These are phyloP conservation scores for Vicia villosa DNA, from an alignment of 306 rosid genomes.

Conservation along the genomic window DNA sequence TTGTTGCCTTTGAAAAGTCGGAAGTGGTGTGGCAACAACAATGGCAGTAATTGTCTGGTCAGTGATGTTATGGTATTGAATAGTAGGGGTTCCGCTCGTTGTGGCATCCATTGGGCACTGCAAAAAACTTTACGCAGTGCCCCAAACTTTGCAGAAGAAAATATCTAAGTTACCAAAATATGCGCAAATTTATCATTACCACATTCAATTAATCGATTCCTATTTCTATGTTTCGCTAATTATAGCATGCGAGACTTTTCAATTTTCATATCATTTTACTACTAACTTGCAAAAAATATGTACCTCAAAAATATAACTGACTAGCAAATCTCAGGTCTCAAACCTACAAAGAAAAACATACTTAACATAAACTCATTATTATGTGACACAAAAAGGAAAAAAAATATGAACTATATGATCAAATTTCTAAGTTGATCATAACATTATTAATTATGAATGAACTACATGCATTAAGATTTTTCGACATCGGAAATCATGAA, in stretches of 20 bases:
- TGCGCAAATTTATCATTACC: slow-evolving; percentile 55
- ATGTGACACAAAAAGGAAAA: slow-evolving; percentile 42
- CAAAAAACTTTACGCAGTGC: slow-evolving; percentile 68
- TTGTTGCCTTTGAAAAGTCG: slow-evolving; percentile 70
- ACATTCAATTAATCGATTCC: slow-evolving; percentile 38
- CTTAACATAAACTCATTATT: slow-evolving; percentile 58
- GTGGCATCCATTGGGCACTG: slow-evolving; percentile 99
- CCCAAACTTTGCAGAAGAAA: slow-evolving; percentile 63
- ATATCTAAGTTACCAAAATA: slow-evolving; percentile 61
- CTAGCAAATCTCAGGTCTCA: slow-evolving; percentile 87
- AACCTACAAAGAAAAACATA: slow-evolving; percentile 80
- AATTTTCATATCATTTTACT: slow-evolving; percentile 4
- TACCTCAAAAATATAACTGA: slow-evolving; percentile 47
- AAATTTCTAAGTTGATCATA: slow-evolving; percentile 38
- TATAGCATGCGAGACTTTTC: slow-evolving; percentile 38
- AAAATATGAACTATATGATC: slow-evolving; percentile 24
- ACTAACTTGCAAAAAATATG: slow-evolving; percentile 36
- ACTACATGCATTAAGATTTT: slow-evolving; percentile 33
- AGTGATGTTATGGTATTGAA: slow-evolving; percentile 84
- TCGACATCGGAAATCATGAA: slow-evolving; percentile 21
- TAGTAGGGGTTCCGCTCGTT: slow-evolving; percentile 79
- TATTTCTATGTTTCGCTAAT: slow-evolving; percentile 44
- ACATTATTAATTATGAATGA: slow-evolving; percentile 26
- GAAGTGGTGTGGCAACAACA: slow-evolving; percentile 59
- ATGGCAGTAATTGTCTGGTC: slow-evolving; percentile 81